Base-by-base conservation (phyloP, 75 land plant genomes). In the Pseudotsuga menziesii region DNA sequence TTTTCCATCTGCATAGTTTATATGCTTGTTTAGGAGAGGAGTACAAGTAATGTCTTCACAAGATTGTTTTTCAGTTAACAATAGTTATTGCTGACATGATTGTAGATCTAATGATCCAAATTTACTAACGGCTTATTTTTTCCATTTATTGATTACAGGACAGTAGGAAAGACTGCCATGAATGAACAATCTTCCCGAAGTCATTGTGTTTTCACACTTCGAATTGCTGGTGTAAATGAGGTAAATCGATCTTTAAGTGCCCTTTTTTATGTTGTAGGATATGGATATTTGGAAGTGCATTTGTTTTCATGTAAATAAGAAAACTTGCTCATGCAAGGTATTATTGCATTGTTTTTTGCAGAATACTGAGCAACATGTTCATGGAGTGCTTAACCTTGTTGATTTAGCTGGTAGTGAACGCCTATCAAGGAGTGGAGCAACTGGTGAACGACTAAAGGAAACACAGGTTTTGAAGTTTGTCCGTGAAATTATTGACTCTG, bases 341-440 rank as follows among this genome's bases (percentile, higher is more conserved):
- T 59, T 36, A 9, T 20, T 32, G 36, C 17, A 6, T 77, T 17
- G 25, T 27, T 39, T 29, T 77, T 32, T 9, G 20, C 72, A 85
- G 86, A 71, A 76, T 64, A 86, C 88, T 16, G 87, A 86, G 62
- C 87, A 84, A 27, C 75, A 80, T 57, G 87, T 84, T 9, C 87
- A 80, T 22, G 87, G 87, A 73, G 82, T 80, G 23, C 87, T 86
- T 4, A 84, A 84, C 59, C 88, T 86, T 76, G 85, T 86, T 58
- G 88, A 84, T 79, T 62, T 86, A 57, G 87, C 87, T n/a, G 87
- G 87, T 48, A 85, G 87, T 56, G 87, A 85, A 81, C 86, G 87
- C 22, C 86, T 85, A 19, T 85, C 87, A 12, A 73, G 79, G 56
- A 86, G 87, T 74, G 82, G 88, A 35, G 69, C 87, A 14, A 84